Evolutionary conservation across 2,329 filamentous ascomycete species (phyloP), one percentile per base, ranked within the genome.

Genomic region (Aureobasidium leucospermi): DNA sequence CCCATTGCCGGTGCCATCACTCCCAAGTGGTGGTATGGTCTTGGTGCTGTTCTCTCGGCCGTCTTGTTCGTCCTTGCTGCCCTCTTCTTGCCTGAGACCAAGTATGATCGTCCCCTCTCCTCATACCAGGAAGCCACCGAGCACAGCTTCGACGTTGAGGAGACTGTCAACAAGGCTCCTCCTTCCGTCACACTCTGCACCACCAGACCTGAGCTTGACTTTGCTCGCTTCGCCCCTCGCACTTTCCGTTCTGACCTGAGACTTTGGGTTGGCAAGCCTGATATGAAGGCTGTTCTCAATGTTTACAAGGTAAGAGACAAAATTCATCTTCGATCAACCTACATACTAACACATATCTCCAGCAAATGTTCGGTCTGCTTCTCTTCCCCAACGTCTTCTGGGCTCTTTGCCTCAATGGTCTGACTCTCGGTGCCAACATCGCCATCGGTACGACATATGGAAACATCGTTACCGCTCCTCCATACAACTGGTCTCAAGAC

Each of bases 391-490:
- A 76, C 34, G 72, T 77, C 15, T 65, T 76, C 34, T 78, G 73
- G 74, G 72, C 73, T 2, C 64, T 77, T 13, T 66, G 68, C 6
- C 60, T 77, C 1, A 76, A 77, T 55, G 73, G 74, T 0, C 62
- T 74, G 5, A 73, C 70, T 1, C 66, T 75, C 2, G 75, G 75
- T 1, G 68, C 72, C 49, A 76, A 77, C 60, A 71, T 78, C 23
- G 74, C 73, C n/a, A 71, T 77, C 16, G 71, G 71, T 6, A 76
- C 74, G 1, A 77, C 74, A 0, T 78, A 76, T 60, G 68, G 71
- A 19, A 67, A 58, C 23, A 71, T 76, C 23, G 49, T 76, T n/a
- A 65, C 67, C 3, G 60, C 61, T 1, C 57, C 70, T 0, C 71
- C 71, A 0, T 76, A 76, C 60, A 68, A 67, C 60, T 76, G 73